Percentiles rank a stretch among this genome's conserved stretches.
Conservation (phyloP, 306 rosid genomes). For the Datisca glomerata region DNA sequence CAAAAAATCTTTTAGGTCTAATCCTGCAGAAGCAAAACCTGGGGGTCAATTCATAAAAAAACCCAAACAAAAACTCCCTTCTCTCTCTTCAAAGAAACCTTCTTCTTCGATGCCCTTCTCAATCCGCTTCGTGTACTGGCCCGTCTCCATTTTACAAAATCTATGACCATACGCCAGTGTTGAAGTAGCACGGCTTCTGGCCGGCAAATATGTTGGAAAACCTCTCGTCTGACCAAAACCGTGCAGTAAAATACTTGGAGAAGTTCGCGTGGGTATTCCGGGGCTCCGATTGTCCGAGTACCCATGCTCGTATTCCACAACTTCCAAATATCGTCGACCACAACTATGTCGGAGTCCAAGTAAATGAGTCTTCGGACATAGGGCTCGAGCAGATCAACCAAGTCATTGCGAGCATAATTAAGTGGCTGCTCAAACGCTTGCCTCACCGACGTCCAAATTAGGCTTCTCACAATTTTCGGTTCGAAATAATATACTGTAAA, state of each 20-base stretch:
- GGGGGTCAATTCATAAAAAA: no score
- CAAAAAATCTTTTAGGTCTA: no score
- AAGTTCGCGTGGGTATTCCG: slow-evolving; percentile 64
- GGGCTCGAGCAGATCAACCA: slow-evolving; percentile 38
- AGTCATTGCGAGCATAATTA: slow-evolving; percentile 58
- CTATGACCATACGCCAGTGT: slow-evolving; percentile 79
- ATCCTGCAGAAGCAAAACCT: no score
- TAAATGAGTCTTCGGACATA: slow-evolving; percentile 52
- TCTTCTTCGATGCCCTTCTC: slow-evolving; percentile 66
- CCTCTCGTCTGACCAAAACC: slow-evolving; percentile 33
- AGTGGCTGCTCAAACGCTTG: slow-evolving; percentile 64
- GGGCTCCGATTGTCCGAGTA: slow-evolving; percentile 41
- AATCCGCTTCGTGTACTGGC: slow-evolving; percentile 30
- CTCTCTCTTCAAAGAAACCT: no score
- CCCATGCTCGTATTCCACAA: slow-evolving; percentile 39
- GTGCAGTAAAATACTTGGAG: slow-evolving; percentile 42
- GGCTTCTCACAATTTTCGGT: slow-evolving; percentile 29
- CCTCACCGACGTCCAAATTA: slow-evolving; percentile 58
- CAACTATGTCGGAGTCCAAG: slow-evolving; percentile 53
- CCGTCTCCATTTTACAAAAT: slow-evolving; percentile 49
- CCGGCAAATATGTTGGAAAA: slow-evolving; percentile 18
- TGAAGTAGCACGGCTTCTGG: slow-evolving; percentile 53
- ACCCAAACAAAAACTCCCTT: no score
- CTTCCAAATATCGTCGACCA: slow-evolving; percentile 46
- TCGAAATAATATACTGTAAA: slow-evolving; percentile 56